Evolutionary conservation across 106 monocot genomes (phyloP).

Genomic region (Platanthera guangdongensis): DNA sequence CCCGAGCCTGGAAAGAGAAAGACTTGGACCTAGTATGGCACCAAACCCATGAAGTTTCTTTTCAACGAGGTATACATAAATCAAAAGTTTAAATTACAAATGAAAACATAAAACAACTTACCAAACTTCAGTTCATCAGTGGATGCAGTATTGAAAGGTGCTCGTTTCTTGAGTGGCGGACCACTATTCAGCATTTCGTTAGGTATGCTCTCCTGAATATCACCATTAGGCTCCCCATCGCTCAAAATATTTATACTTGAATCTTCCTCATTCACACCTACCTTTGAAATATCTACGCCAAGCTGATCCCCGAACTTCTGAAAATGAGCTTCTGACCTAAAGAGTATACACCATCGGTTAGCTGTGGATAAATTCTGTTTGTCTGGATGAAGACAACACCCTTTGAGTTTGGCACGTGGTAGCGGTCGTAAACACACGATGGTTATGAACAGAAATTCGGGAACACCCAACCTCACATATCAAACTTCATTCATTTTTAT

Average conservation of each 20-base stretch:
- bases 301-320: slow-evolving; percentile 33
- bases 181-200: slow-evolving; percentile 18
- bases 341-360: not conserved
- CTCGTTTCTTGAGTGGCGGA: slow-evolving; percentile 31
- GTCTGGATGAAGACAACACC: not conserved
- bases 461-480: too few relatives aligned
- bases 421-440: too few relatives aligned
- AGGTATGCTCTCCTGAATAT: slow-evolving; percentile 18
- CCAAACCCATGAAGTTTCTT: too few relatives aligned
- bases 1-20: too few relatives aligned
- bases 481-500: too few relatives aligned
- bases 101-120: not conserved
- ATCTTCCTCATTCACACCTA: slow-evolving; percentile 36
- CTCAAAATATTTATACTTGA: slow-evolving; percentile 38
- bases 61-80: not conserved
- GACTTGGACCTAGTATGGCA: too few relatives aligned
- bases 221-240: slow-evolving; percentile 29
- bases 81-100: not conserved
- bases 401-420: not conserved
- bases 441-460: too few relatives aligned
- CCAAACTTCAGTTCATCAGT: slow-evolving; percentile 39
- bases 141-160: slow-evolving; percentile 5
- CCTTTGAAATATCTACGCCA: slow-evolving; percentile 33
- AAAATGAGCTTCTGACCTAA: slow-evolving; percentile 42
- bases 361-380: not conserved